Percentiles rank a stretch among this genome's conserved stretches.
Evolutionary conservation across 768 basidiomycete genomes (phyloP).

Genomic region (Suillus brevipes): DNA sequence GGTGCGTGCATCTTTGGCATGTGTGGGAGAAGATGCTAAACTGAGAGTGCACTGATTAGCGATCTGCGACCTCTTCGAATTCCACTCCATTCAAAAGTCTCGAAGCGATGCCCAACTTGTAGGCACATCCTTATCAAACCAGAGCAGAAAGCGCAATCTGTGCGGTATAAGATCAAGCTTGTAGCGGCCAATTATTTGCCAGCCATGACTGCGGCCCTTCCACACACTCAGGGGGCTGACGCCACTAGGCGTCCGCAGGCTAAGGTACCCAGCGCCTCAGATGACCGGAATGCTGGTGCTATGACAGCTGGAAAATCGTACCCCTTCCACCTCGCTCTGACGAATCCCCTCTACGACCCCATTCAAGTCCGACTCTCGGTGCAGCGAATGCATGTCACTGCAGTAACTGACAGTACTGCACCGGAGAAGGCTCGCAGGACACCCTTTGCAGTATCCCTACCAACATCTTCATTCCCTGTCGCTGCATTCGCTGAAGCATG

Average conservation of each 20-base stretch:
- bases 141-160: conserved; percentile 93
- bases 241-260: conserved; percentile 35
- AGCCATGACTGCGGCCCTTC: conserved; percentile 71
- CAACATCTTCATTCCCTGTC: conserved; percentile 75
- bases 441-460: conserved; percentile 80
- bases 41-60: conserved; percentile 38
- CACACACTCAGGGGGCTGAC: conserved; percentile 46
- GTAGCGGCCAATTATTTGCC: conserved; percentile 95
- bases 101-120: conserved; percentile 93
- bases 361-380: conserved; percentile 89
- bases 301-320: conserved; percentile 82
- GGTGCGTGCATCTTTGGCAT: conserved; percentile 41
- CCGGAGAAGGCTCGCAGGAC: conserved; percentile 62
- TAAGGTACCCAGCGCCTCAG: conserved; percentile 38
- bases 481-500: conserved; percentile 94
- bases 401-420: conserved; percentile 40
- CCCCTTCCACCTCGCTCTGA: conserved; percentile 85
- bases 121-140: conserved; percentile 98
- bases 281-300: conserved; percentile 36
- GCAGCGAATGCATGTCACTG: conserved; percentile 60
- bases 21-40: background rate
- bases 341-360: conserved; percentile 94
- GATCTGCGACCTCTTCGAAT: conserved; percentile 87
- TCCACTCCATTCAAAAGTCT: conserved; percentile 89
- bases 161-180: conserved; percentile 96